Percentiles rank a stretch among this genome's conserved stretches.
Evolutionary conservation across 495 filamentous ascomycete species (phyloP).

Genomic region (Lasiosphaeriaceae sp.): DNA sequence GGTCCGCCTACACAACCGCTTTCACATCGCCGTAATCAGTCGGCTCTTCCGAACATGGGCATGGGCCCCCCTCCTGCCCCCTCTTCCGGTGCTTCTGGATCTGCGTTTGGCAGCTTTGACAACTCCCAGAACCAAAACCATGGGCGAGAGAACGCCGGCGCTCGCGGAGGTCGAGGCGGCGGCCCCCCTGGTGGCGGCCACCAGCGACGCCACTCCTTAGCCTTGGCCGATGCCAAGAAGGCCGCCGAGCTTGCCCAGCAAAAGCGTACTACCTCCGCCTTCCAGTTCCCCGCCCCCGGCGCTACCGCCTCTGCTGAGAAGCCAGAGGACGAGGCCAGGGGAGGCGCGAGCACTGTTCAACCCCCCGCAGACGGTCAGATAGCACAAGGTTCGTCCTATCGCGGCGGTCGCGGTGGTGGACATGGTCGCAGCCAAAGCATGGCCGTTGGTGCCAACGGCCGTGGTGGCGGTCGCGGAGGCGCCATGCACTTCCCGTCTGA

Average conservation of each 20-base stretch:
- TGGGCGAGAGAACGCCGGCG: constrained; percentile 63
- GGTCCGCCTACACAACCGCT: constrained; percentile 72
- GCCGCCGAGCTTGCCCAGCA: constrained; percentile 95
- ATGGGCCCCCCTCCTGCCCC: constrained; percentile 95
- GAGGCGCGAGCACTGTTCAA: constrained; percentile 37
- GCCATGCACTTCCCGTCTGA: constrained; percentile 29
- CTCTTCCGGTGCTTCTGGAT: constrained; percentile 88
- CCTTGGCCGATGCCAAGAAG: constrained; percentile 93
- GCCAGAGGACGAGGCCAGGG: constrained; percentile 49
- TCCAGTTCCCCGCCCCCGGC: constrained; percentile 89
- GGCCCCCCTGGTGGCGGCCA: constrained; percentile 70
- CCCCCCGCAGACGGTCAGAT: constrained; percentile 43
- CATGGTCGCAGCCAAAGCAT: constrained; percentile 63
- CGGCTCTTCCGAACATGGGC: constrained; percentile 87
- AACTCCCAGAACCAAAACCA: constrained; percentile 58
- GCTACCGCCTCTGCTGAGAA: constrained; percentile 51
- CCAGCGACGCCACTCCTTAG: constrained; percentile 90
- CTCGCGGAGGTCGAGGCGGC: constrained; percentile 73
- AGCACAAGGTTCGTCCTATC: constrained; percentile 44
- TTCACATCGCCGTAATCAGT: constrained; percentile 96
- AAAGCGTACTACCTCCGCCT: constrained; percentile 87
- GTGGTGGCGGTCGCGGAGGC: constrained; percentile 37
- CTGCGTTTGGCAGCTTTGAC: constrained; percentile 72
- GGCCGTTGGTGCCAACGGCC: constrained; percentile 52
- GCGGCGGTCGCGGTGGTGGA: constrained; percentile 46